Evolutionary conservation across 2,329 filamentous ascomycete genomes (phyloP).

Genomic region (Pyricularia pennisetigena): DNA sequence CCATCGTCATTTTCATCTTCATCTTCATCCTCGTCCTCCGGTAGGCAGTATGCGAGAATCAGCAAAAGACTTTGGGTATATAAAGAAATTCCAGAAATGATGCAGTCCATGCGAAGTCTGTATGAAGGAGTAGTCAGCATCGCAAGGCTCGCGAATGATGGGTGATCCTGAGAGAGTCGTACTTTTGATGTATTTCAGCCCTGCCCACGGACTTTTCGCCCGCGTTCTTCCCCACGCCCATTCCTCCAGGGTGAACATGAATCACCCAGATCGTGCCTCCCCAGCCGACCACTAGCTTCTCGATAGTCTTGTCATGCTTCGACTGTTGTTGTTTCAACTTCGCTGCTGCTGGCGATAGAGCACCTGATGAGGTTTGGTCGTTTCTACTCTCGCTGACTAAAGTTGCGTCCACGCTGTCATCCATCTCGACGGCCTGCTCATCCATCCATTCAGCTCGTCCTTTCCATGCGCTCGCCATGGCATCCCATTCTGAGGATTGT

Average conservation of each 20-base stretch:
- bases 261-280: conserved; percentile 94
- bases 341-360: conserved; percentile 32
- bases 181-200: conserved; percentile 90
- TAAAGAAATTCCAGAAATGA: conserved; percentile 92
- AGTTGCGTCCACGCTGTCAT: conserved; percentile 40
- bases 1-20: conserved; percentile 20
- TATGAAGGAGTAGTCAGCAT: neutral
- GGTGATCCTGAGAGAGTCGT: conserved; percentile 16
- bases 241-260: conserved; percentile 71
- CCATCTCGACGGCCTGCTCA: conserved; percentile 64
- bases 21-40: conserved; percentile 57
- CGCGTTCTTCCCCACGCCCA: conserved; percentile 54
- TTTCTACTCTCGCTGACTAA: conserved; percentile 12
- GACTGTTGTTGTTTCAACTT: conserved; percentile 39
- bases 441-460: conserved; percentile 89
- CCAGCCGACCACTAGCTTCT: conserved; percentile 89
- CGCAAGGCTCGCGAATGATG: neutral
- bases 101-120: conserved; percentile 90
- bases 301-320: conserved; percentile 41
- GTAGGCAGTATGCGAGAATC: conserved; percentile 80
- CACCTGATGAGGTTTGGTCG: neutral
- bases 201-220: conserved; percentile 65
- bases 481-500: conserved; percentile 80
- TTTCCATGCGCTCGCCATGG: conserved; percentile 95
- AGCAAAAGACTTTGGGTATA: conserved; percentile 89